Evolutionary conservation across 78 protist species (phyloP).

Genomic region (Speleostelium caveatum): DNA sequence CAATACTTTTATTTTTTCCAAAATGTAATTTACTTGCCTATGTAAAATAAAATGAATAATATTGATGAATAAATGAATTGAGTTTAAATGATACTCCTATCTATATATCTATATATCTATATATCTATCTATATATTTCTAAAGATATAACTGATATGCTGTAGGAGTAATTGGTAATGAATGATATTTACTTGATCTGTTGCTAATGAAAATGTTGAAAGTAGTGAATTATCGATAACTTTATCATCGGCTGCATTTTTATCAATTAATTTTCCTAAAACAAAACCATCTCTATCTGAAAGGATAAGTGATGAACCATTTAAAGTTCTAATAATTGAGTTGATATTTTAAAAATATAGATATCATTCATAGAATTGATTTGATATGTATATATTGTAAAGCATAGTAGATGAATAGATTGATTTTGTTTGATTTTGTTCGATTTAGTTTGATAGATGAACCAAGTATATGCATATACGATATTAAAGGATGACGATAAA

Average conservation of each 20-base stretch:
- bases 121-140: background rate
- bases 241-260: conserved; percentile 30
- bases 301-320: conserved; percentile 47
- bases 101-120: background rate
- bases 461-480: too few species aligned
- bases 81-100: background rate
- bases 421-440: background rate
- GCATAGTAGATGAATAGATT: background rate
- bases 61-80: too few species aligned
- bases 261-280: conserved; percentile 56
- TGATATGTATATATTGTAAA: background rate
- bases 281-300: conserved; percentile 78
- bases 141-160: too few species aligned
- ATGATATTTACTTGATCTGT: conserved; percentile 61
- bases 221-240: conserved; percentile 39
- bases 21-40: conserved; percentile 68
- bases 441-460: too few species aligned
- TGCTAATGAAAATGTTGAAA: conserved; percentile 62
- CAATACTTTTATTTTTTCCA: conserved; percentile 70
- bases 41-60: background rate
- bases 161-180: too few species aligned
- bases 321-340: background rate
- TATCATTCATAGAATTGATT: conserved; percentile 1
- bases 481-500: too few species aligned
- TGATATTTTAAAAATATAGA: background rate